Evolutionary conservation across 139 green algal species (phyloP), one percentile per base, ranked within the genome.

Genomic region (Coelastrella sp.): DNA sequence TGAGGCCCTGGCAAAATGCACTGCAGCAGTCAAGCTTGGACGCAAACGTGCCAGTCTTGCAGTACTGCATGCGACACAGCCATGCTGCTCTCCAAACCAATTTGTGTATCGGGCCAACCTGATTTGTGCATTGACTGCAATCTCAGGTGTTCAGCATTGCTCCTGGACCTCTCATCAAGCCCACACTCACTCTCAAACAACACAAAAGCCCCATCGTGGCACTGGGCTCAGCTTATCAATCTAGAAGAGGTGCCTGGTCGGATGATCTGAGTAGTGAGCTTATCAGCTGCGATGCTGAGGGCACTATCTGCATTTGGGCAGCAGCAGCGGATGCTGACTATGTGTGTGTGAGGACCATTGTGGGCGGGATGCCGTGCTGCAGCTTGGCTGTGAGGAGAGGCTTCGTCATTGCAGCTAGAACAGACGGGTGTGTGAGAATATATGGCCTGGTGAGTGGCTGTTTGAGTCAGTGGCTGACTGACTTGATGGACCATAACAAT

Each of bases 291-390:
- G 92, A 94, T 19, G 90, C 91, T 68, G 60, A 86, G n/a, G 92
- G 92, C 65, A 87, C 24, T 17, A 70, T 94, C 5, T 88, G 82
- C 12, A 84, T 94, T 56, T 94, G 92, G 92, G 57, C 87, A 73
- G 83, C 7, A 0, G 14, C 73, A 19, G 25, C 10, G 0, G 35
- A 25, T 6, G 20, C 56, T 6, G 49, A 19, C 79, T 81, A 82
- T 7, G 74, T 73, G 74, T 87, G 73, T 10, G 82, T 92, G 63
- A 7, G 74, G 19, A 61, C 56, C 12, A n/a, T 24, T 8, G 76
- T 80, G 60, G 5, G 25, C 4, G 86, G 86, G 73, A 65, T 22
- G 82, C 79, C 17, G n/a, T 85, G 82, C 88, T 66, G 78, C 88
- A 27, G 88, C 72, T 10, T 94, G 76, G 92, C 85, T 11, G 88